A percentile compares a stretch with the other conserved stretches of the same genome.
Conservation (phyloP, 2,329 filamentous ascomycete species). For the Chrysoporthe austroafricana region DNA sequence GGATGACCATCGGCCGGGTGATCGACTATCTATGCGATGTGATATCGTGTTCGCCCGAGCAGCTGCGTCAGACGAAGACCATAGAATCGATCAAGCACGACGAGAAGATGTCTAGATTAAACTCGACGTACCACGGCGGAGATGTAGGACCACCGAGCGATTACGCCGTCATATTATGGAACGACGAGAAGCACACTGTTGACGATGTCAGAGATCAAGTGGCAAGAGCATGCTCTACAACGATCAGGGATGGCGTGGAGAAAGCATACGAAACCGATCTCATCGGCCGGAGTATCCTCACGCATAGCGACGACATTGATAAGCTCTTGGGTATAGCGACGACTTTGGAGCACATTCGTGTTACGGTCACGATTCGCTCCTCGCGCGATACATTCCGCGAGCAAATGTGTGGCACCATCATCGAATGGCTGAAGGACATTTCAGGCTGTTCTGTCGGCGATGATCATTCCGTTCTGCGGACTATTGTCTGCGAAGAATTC, state of each 20-base stretch:
- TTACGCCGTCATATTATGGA: conserved; percentile 90
- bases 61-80: conserved; percentile 84
- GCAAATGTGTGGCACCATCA: conserved; percentile 97
- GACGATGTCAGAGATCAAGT: conserved; percentile 90
- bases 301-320: conserved; percentile 72
- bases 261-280: conserved; percentile 89
- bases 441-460: conserved; percentile 83
- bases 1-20: conserved; percentile 81
- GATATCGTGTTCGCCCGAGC: conserved; percentile 95
- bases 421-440: conserved; percentile 95
- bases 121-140: conserved; percentile 73
- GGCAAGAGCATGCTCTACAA: conserved; percentile 80
- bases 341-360: conserved; percentile 91
- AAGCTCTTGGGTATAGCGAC: conserved; percentile 77
- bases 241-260: conserved; percentile 67
- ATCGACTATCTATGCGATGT: conserved; percentile 98
- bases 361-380: conserved; percentile 93
- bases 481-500: conserved; percentile 87
- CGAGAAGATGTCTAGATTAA: conserved; percentile 77
- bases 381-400: conserved; percentile 94
- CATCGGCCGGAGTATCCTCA: conserved; percentile 83
- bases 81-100: conserved; percentile 79
- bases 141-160: conserved; percentile 71
- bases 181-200: conserved; percentile 97
- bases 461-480: conserved; percentile 78